Base-by-base conservation (phyloP, 306 rosid genomes). In the Rosa chinensis region DNA sequence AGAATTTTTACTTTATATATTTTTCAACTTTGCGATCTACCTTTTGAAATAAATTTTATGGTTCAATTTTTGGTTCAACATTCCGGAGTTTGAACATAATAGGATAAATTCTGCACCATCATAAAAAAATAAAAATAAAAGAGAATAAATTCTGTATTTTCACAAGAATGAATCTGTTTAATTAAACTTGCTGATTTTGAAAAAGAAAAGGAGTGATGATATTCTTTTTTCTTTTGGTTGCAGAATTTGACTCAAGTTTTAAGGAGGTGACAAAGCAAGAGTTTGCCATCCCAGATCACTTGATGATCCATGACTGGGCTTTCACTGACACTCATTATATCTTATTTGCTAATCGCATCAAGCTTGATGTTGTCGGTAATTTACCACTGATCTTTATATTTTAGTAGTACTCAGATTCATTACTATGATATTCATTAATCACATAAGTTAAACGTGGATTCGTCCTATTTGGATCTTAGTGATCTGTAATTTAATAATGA, bases 241-340 rank as follows among this genome's bases (percentile, higher is more conserved):
- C 87, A 94, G 99, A 92, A 78, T 91, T 80, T 74, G 95, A 95
- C 71, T 82, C 90, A 6, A 77, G 88, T 66, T 95, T 91, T 82
- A 83, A 86, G 68, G 20, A 87, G 78, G 42, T 92, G 79, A 78
- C 80, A 45, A 88, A 83, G 85, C 89, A 87, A 78, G 92, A 86
- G 53, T 89, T 90, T 72, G 83, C 13, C 43, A 90, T 95, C 45
- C 87, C 94, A 5, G 99, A 95, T 75, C 99, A 95, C 84, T 52
- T 91, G 79, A 92, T 95, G 99, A 91, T 95, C 81, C 99, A 95
- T 68, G 99, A 95, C 43, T 95, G 99, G 99, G 99, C 94, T 49
- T 91, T 95, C 78, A 95, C 98, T 0, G 92, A 89, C 14, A 84
- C 90, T 39, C 88, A 95, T 58, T 92, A 95, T 77, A 87, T 95